A percentile compares a stretch with the other conserved stretches of the same genome.
Conservation (phyloP, 768 basidiomycete genomes). For the Lactarius trivialis region DNA sequence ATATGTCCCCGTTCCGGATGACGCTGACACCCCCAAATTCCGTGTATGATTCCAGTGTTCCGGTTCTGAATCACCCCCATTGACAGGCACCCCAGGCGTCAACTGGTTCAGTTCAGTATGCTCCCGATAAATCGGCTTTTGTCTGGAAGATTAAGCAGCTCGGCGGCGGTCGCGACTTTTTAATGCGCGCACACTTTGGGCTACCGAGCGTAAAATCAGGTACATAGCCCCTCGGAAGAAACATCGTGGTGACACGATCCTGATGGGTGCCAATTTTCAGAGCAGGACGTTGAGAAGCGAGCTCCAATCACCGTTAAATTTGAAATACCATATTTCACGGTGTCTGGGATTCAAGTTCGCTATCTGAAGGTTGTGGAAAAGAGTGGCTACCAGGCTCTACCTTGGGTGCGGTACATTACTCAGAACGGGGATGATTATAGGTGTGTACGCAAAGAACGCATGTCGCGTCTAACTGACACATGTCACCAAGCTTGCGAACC, state of each 20-base stretch:
- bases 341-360: conserved; percentile 94
- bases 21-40: conserved; percentile 97
- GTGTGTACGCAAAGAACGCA: conserved; percentile 34
- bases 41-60: conserved; percentile 46
- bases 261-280: conserved; percentile 27
- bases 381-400: conserved; percentile 92
- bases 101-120: conserved; percentile 93
- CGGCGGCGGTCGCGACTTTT: conserved; percentile 90
- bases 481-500: conserved; percentile 51
- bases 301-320: conserved; percentile 96
- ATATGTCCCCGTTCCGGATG: conserved; percentile 97
- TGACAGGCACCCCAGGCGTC: conserved; percentile 57
- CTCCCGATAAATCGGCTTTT: conserved; percentile 95
- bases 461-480: background rate
- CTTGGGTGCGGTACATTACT: conserved; percentile 94
- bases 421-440: conserved; percentile 91
- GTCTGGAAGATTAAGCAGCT: conserved; percentile 99
- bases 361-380: conserved; percentile 99
- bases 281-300: conserved; percentile 79
- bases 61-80: background rate
- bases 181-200: conserved; percentile 98
- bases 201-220: conserved; percentile 89
- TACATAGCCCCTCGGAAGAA: conserved; percentile 27
- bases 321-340: conserved; percentile 98
- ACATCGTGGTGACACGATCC: background rate